A percentile compares a stretch with the other conserved stretches of the same genome.
phyloP scores from a whole-genome alignment of 2,329 filamentous ascomycete species.

The Colletotrichum spaethianum region DNA sequence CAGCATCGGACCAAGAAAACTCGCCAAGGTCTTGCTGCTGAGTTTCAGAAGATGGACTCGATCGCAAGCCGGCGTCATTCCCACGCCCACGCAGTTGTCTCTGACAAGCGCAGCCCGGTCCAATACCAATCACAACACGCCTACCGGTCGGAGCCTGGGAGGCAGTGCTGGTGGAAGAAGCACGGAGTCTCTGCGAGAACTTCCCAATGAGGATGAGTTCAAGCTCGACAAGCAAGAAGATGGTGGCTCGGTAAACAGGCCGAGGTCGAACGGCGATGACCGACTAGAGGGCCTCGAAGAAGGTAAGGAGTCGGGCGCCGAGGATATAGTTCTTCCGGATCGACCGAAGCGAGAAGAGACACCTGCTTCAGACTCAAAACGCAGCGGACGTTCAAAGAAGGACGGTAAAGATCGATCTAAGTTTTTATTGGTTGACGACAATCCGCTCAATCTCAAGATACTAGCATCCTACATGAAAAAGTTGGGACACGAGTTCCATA shows the following conservation, averaged over 20 bases:
- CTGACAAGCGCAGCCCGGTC: background rate
- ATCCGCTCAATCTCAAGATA: constrained; percentile 56
- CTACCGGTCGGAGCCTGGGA: background rate
- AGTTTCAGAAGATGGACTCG: constrained; percentile 47
- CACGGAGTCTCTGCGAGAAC: background rate
- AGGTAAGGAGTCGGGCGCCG: background rate
- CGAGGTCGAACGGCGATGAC: background rate
- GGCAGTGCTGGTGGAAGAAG: background rate
- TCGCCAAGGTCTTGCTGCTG: constrained; percentile 51
- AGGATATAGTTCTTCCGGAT: background rate
- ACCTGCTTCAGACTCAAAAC: background rate
- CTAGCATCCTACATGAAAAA: constrained; percentile 54
- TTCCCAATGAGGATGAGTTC: background rate
- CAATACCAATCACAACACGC: background rate
- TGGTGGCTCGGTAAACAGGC: rapidly evolving
- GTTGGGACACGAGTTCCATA: constrained; percentile 48
- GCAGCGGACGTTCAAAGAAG: background rate
- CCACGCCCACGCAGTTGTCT: background rate
- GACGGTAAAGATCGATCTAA: background rate
- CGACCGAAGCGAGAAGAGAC: background rate
- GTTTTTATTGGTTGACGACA: constrained; percentile 59
- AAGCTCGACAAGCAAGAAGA: background rate
- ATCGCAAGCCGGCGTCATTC: constrained; percentile 6
- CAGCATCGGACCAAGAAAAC: constrained; percentile 55
- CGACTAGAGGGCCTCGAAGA: background rate